phyloP scores from a whole-genome alignment of 176 grass and related monocot species.

The Zea luxurians region DNA sequence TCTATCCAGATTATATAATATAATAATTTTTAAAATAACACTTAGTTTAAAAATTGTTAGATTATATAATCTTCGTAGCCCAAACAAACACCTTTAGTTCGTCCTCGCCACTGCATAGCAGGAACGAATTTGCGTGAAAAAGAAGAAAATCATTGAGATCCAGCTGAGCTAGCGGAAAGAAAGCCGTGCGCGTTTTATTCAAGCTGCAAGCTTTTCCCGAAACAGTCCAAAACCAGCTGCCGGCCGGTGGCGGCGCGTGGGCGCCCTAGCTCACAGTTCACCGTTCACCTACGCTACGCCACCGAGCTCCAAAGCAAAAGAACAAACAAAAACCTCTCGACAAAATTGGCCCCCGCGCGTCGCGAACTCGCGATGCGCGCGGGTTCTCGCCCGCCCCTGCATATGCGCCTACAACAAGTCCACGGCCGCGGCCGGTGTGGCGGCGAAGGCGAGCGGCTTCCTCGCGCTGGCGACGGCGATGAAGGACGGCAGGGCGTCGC shows the following conservation, averaged over 20 bases:
- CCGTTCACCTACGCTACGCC: not conserved
- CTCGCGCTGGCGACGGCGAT: constrained; percentile 44
- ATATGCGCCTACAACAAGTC: not conserved
- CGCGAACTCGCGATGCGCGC: not conserved
- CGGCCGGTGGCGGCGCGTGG: not conserved
- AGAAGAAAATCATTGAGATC: not conserved
- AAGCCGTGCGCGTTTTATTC: constrained; percentile 6
- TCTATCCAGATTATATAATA: no score
- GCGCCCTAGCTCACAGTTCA: not conserved
- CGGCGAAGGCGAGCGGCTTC: not conserved
- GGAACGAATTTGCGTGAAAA: not conserved
- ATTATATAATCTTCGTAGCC: no score
- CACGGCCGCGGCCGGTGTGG: not conserved
- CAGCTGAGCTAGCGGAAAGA: not conserved
- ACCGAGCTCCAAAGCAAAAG: not conserved
- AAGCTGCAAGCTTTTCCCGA: not conserved
- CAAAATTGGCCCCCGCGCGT: constrained; percentile 39
- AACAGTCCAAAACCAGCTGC: not conserved
- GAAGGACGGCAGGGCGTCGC: constrained; percentile 36
- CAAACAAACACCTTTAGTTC: no score
- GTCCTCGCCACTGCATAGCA: no score
- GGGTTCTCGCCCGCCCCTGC: not conserved
- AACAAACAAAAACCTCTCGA: not conserved
- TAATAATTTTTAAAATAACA: no score
- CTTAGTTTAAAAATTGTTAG: no score